Evolutionary conservation across 2,329 filamentous ascomycete species (phyloP).

Genomic region (Fusarium pilosicola): DNA sequence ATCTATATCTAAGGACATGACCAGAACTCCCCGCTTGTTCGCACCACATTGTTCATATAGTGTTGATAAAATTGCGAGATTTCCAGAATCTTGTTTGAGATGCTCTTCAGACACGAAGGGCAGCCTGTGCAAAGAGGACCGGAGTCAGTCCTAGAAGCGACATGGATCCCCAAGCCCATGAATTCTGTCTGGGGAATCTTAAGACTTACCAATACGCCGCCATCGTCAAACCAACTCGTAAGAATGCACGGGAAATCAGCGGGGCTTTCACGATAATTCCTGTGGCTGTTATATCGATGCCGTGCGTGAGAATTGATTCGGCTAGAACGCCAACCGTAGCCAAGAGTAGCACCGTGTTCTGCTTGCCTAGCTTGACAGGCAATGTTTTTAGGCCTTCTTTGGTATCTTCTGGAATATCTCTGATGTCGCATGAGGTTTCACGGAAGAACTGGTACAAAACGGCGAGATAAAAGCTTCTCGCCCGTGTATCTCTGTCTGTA

Average conservation of each 20-base stretch:
- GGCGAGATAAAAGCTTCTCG: constrained; percentile 11
- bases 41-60: too few relatives aligned
- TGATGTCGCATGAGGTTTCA: constrained; percentile 17
- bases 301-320: constrained; percentile 5
- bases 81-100: fast-evolving
- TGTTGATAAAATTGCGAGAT: neutral
- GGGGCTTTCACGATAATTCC: neutral
- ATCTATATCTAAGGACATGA: neutral
- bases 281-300: neutral
- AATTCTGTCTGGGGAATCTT: constrained; percentile 6
- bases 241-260: neutral
- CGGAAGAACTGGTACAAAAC: constrained; percentile 20
- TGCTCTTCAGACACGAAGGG: neutral
- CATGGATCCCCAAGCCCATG: constrained; percentile 20
- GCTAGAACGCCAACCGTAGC: neutral
- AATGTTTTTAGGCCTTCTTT: constrained; percentile 14
- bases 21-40: neutral
- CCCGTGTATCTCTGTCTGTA: neutral
- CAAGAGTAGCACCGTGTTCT: constrained; percentile 3
- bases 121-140: constrained; percentile 13
- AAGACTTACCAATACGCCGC: constrained; percentile 12
- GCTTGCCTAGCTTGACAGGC: constrained; percentile 18
- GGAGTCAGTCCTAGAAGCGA: constrained; percentile 11
- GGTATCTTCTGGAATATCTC: constrained; percentile 13
- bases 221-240: constrained; percentile 13